Evolutionary conservation across 192 early-diverging fungal genomes (phyloP).

Genomic region (Kappamyces sp.): DNA sequence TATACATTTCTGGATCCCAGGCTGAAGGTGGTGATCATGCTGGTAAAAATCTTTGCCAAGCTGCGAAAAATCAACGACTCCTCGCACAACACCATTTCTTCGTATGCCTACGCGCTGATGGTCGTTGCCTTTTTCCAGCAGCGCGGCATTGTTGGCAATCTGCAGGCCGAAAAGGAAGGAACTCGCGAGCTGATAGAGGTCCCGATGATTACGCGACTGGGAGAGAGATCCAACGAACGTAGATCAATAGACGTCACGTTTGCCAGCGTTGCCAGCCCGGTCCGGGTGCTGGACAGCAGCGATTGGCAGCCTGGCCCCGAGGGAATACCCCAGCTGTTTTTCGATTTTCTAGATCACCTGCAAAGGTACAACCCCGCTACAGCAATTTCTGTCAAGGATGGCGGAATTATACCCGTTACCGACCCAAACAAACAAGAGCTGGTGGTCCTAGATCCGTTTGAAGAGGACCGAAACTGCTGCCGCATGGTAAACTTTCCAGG

Average conservation of each 20-base stretch:
- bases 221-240: too few relatives aligned
- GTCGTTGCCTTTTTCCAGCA: constrained; percentile 35
- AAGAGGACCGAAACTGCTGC: constrained; percentile 8
- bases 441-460: constrained; percentile 11
- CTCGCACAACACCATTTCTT: constrained; percentile 28
- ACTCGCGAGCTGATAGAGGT: too few relatives aligned
- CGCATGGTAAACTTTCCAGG: background rate
- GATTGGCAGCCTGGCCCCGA: background rate
- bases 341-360: constrained; percentile 10
- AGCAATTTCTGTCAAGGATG: background rate
- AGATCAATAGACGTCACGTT: constrained; percentile 1
- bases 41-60: constrained; percentile 42
- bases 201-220: too few relatives aligned
- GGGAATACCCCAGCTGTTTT: constrained; percentile 5
- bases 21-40: constrained; percentile 36
- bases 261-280: background rate
- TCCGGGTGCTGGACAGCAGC: background rate
- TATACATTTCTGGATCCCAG: constrained; percentile 35
- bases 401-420: background rate
- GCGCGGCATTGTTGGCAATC: constrained; percentile 28
- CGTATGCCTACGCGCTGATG: constrained; percentile 45
- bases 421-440: background rate
- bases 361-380: background rate
- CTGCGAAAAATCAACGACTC: constrained; percentile 38
- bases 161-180: constrained; percentile 19